phyloP scores from a whole-genome alignment of 2,329 filamentous ascomycete genomes.

The Penicillium sp. region DNA sequence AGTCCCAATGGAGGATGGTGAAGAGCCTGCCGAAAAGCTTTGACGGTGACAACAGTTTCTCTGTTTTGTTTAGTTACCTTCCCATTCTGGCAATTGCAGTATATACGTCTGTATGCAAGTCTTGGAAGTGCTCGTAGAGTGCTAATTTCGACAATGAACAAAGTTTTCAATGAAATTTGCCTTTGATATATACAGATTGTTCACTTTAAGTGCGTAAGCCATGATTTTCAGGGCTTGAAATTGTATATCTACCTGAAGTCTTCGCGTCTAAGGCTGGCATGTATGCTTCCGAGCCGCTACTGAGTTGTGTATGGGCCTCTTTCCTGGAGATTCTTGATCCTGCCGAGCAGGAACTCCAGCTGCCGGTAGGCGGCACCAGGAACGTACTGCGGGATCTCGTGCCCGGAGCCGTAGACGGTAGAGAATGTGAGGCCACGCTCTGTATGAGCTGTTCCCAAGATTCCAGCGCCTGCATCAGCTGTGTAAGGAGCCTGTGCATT shows the following conservation, averaged over 20 bases:
- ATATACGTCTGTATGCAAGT: too few relatives aligned
- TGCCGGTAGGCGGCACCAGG: slow-evolving; percentile 69
- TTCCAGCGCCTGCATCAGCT: slow-evolving; percentile 58
- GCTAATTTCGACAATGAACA: too few relatives aligned
- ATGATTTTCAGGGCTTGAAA: not conserved
- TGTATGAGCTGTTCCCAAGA: slow-evolving; percentile 68
- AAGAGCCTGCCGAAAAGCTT: not conserved
- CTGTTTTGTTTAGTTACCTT: too few relatives aligned
- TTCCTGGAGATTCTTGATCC: slow-evolving; percentile 57
- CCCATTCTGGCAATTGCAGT: not conserved
- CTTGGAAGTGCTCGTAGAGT: too few relatives aligned
- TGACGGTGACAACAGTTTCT: not conserved
- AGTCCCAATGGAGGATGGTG: slow-evolving; percentile 2
- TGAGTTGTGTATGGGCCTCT: slow-evolving; percentile 13
- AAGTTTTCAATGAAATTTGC: not conserved
- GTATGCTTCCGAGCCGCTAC: not conserved
- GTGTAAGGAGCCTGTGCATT: slow-evolving; percentile 41
- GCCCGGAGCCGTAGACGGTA: slow-evolving; percentile 64
- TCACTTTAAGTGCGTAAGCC: not conserved
- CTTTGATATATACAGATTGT: not conserved
- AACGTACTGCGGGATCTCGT: slow-evolving; percentile 65
- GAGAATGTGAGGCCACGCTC: slow-evolving; percentile 77
- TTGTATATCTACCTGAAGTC: too few relatives aligned
- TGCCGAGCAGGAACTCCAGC: slow-evolving; percentile 72
- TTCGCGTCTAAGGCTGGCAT: not conserved